Evolutionary conservation across 495 filamentous ascomycete species (phyloP).

Genomic region (Lasiosphaeris hirsuta): DNA sequence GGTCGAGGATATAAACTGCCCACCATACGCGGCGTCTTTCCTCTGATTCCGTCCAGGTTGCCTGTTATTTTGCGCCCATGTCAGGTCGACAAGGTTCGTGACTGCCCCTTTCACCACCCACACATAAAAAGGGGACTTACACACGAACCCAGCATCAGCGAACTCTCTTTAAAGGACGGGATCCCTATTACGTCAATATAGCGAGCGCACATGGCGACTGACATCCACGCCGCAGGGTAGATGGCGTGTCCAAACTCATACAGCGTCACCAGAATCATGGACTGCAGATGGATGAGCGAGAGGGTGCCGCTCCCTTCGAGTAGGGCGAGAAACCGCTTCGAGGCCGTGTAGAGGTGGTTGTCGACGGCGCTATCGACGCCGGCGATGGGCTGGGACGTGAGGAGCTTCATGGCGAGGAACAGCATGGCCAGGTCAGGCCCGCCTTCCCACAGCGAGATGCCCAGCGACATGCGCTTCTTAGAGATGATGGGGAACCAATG

Average conservation of each 20-base stretch:
- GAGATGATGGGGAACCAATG: slow-evolving; percentile 52
- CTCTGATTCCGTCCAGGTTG: slow-evolving; percentile 49
- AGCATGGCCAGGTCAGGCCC: slow-evolving; percentile 48
- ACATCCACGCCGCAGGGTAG: slow-evolving; percentile 49
- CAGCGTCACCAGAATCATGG: slow-evolving; percentile 40
- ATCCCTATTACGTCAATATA: slow-evolving; percentile 49
- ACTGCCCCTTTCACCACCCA: background rate
- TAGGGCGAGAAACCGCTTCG: slow-evolving; percentile 38
- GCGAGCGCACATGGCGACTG: slow-evolving; percentile 39
- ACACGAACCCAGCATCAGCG: slow-evolving; percentile 32
- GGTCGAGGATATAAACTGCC: slow-evolving; percentile 49
- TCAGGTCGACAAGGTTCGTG: background rate
- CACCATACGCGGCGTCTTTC: slow-evolving; percentile 50
- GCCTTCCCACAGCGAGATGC: slow-evolving; percentile 38
- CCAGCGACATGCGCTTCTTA: slow-evolving; percentile 42
- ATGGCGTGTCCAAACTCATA: slow-evolving; percentile 50
- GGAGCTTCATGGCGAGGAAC: slow-evolving; percentile 50
- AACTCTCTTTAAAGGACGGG: slow-evolving; percentile 29
- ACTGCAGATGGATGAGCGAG: slow-evolving; percentile 43
- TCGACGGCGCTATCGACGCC: slow-evolving; percentile 21
- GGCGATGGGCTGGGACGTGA: slow-evolving; percentile 27
- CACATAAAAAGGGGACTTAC: slow-evolving; percentile 19
- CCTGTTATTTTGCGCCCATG: slow-evolving; percentile 7
- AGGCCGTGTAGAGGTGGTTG: slow-evolving; percentile 39
- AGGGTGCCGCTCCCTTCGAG: slow-evolving; percentile 39